Evolutionary conservation across 176 grass and related monocot species (phyloP).

Genomic region (Pontederia crassipes): DNA sequence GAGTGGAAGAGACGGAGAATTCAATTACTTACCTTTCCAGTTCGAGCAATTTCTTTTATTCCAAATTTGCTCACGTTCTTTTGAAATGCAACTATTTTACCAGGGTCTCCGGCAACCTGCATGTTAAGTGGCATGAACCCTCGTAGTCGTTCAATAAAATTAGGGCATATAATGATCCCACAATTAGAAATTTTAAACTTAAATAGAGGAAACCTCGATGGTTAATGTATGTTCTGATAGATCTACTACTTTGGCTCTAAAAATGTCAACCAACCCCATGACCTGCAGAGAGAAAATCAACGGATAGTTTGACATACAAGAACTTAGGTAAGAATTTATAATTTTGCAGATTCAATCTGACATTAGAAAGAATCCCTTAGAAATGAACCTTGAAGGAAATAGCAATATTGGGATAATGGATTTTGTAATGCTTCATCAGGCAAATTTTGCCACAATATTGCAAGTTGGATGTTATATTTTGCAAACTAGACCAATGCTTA

Average conservation of each 20-base stretch:
- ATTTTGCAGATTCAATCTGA: no score
- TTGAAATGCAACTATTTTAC: constrained; percentile 52
- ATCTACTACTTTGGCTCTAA: constrained; percentile 58
- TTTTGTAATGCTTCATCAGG: no score
- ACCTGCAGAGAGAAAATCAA: constrained; percentile 30
- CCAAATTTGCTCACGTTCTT: constrained; percentile 51
- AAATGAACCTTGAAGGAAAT: no score
- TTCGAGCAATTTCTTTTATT: constrained; percentile 73
- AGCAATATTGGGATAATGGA: no score
- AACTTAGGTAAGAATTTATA: no score
- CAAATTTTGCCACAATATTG: no score
- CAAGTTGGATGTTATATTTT: not conserved
- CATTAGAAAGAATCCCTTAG: no score
- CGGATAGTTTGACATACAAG: not conserved
- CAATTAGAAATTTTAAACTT: constrained; percentile 4
- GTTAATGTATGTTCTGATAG: constrained; percentile 54
- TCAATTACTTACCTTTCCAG: constrained; percentile 47
- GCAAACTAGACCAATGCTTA: not conserved
- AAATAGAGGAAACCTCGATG: constrained; percentile 36
- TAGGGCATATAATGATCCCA: constrained; percentile 4
- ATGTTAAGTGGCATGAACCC: not conserved
- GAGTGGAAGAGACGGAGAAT: not conserved
- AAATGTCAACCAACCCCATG: constrained; percentile 61
- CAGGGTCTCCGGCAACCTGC: constrained; percentile 74
- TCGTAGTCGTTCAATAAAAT: not conserved